Evolutionary conservation across 306 rosid species (phyloP).

Genomic region (Medicago ruthenica): DNA sequence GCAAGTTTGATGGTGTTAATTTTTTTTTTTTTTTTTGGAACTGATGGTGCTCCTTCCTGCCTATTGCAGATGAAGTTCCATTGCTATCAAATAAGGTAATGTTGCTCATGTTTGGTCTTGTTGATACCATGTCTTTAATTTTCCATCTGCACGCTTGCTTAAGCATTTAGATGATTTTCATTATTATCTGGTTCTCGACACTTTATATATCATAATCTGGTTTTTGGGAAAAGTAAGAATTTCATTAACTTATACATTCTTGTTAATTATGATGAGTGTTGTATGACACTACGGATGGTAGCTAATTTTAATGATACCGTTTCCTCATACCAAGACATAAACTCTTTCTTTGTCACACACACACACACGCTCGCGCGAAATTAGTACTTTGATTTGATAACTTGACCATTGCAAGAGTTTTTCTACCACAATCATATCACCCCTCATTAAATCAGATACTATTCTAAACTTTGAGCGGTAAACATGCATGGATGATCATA

Average conservation of each 20-base stretch:
- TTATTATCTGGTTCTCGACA: not conserved
- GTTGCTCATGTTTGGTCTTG: constrained; percentile 38
- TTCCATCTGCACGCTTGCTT: constrained; percentile 25
- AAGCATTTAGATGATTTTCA: constrained; percentile 39
- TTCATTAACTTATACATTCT: constrained; percentile 1
- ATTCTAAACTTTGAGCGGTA: constrained; percentile 37
- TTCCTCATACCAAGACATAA: constrained; percentile 28
- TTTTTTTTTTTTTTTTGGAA: constrained; percentile 36
- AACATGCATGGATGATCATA: constrained; percentile 31
- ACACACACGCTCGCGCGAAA: not conserved
- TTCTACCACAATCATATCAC: constrained; percentile 25
- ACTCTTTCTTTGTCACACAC: not conserved
- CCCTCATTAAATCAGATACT: constrained; percentile 12
- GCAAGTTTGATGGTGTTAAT: constrained; percentile 31
- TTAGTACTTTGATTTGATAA: constrained; percentile 30
- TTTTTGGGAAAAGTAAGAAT: constrained; percentile 19
- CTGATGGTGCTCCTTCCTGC: constrained; percentile 44
- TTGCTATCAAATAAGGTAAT: constrained; percentile 64
- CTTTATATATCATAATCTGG: constrained; percentile 25
- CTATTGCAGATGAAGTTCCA: constrained; percentile 61
- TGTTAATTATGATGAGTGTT: constrained; percentile 11
- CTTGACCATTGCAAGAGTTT: constrained; percentile 28
- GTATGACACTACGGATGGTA: not conserved
- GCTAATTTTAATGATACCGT: constrained; percentile 18
- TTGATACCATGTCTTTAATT: constrained; percentile 13